Evolutionary conservation across 768 basidiomycete genomes (phyloP).

Genomic region (Omphalotus guepiniiformis): DNA sequence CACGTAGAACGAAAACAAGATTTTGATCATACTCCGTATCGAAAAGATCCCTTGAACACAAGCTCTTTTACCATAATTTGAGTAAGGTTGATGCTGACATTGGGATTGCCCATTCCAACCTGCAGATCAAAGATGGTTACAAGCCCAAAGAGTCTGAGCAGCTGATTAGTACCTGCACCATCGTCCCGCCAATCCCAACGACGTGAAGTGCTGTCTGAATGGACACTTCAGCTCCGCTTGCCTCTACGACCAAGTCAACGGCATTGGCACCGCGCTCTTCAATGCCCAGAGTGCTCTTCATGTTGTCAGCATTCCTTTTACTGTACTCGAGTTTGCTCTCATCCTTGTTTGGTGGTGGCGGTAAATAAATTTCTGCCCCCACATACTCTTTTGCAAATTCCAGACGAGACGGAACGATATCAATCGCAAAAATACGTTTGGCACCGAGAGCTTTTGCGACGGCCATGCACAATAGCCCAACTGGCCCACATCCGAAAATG

Average conservation of each 20-base stretch:
- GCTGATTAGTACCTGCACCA: slow-evolving; percentile 51
- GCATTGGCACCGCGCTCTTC: slow-evolving; percentile 63
- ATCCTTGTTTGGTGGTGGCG: slow-evolving; percentile 52
- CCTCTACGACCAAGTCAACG: slow-evolving; percentile 88
- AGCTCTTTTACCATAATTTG: slow-evolving; percentile 75
- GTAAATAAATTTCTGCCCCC: slow-evolving; percentile 72
- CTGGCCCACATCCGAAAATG: slow-evolving; percentile 89
- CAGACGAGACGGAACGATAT: slow-evolving; percentile 71
- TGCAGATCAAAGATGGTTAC: slow-evolving; percentile 23
- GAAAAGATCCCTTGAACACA: slow-evolving; percentile 85
- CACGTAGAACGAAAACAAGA: slow-evolving; percentile 1
- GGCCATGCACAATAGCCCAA: slow-evolving; percentile 85
- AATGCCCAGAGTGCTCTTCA: slow-evolving; percentile 64
- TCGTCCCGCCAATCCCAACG: slow-evolving; percentile 70
- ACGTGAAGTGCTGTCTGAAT: slow-evolving; percentile 82
- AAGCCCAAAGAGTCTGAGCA: background rate
- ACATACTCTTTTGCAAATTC: slow-evolving; percentile 85
- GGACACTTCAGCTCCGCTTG: slow-evolving; percentile 89
- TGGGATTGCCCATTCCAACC: slow-evolving; percentile 84
- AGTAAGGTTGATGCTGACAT: slow-evolving; percentile 71
- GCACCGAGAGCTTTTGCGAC: slow-evolving; percentile 95
- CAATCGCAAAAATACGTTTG: slow-evolving; percentile 77
- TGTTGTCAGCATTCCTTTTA: slow-evolving; percentile 58
- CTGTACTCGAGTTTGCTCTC: slow-evolving; percentile 74
- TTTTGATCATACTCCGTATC: slow-evolving; percentile 60